Base-by-base conservation (phyloP, 331 rosid genomes). In the Quercus tomentella region DNA sequence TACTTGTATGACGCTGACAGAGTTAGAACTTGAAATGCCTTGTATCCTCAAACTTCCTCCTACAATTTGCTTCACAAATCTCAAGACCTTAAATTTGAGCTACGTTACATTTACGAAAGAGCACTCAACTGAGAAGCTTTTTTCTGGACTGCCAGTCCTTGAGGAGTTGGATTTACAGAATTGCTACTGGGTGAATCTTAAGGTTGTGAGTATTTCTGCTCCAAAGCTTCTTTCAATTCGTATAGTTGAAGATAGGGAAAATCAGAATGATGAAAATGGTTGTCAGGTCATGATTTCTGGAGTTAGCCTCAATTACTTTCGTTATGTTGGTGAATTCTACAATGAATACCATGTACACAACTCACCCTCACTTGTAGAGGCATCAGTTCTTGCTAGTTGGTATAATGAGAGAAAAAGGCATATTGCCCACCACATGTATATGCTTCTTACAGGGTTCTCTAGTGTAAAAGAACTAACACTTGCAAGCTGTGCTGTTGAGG, bases 181-280 rank as follows among this genome's bases (percentile, higher is more conserved):
- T 6, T 79, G 84, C 9, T 14, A 22, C 3, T 84, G 87, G 87
- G 37, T 0, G 23, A 71, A 76, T 49, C 68, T 79, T 26, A 5
- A 17, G 7, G 1, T 7, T 35, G 75, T 72, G 25, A 3, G 23
- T 25, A 16, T 60, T 60, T 22, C 28, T 25, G 23, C 28, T 10
- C 66, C 66, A 9, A 60, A 60, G 30, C 66, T 37, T 37, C 45
- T 37, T 37, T 37, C 11, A 37, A 7, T 37, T 37, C 15, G 28
- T 8, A 60, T 60, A 18, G 10, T 6, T 60, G 28, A 60, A 0
- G 10, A 17, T n/a, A 2, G 15, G 54, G 54, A 49, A 3, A 6
- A 11, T n/a, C n/a, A 60, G 66, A 60, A 3, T 60, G 23, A 5
- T 30, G 31, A 22, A 4, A 12, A 16, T 18, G 7, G 31, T 67